Base-by-base conservation (phyloP, 768 basidiomycete species). In the Coprinopsis strossmayeri region DNA sequence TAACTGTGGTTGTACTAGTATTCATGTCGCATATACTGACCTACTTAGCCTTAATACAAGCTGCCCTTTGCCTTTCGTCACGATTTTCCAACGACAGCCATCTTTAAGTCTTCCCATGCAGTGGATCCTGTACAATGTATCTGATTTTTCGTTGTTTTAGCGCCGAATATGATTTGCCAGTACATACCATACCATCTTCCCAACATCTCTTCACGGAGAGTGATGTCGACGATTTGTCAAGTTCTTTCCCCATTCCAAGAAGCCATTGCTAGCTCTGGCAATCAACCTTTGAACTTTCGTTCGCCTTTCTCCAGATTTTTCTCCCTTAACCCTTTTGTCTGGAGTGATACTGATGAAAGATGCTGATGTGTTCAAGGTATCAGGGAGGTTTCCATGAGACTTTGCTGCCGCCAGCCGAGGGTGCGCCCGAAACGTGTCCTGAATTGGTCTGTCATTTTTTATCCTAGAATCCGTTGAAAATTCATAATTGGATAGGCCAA, bases 301-400 rank as follows among this genome's bases (percentile, higher is more conserved):
- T 39, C 51, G 49, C 40, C 49, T 59, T 12, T 49, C 50, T 28
- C 12, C 27, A n/a, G 23, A 21, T 17, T 49, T 21, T 26, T 40
- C 32, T 17, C 44, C 24, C 17, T 48, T 53, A 48, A 20, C 20
- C 47, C 42, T 55, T 25, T 67, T 64, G 21, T 64, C n/a, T n/a
- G n/a, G 67, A 18, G 65, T 66, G 46, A 71, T 64, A 49, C 69
- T 63, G 26, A 71, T 71, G 52, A 71, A 71, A 7, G 69, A 69
- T 46, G 52, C 62, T 1, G 63, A 59, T 4, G 52, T 47, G 9
- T 55, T 53, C 10, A 50, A 45, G 38, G 38, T 53, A 32, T 50
- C 43, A 12, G 39, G 23, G 25, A 38, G 34, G 18, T 34, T 42
- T 20, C 49, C 45, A 34, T 42, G 32, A 20, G 34, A 30, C 18